Base-by-base conservation (phyloP, 2,329 filamentous ascomycete species). In the Epichloe baconii region DNA sequence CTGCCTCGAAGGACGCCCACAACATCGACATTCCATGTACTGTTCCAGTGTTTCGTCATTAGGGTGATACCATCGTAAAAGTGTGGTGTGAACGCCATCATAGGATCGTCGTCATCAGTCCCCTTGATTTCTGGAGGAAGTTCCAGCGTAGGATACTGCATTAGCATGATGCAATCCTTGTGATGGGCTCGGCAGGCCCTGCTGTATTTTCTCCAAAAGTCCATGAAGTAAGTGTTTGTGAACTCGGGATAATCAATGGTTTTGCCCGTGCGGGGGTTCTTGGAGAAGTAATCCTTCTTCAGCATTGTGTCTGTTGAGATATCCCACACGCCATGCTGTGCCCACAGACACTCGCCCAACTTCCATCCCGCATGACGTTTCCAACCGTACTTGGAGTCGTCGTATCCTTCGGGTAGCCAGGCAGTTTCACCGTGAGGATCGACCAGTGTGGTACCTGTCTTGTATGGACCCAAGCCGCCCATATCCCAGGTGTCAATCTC, bases 21-120 rank as follows among this genome's bases (percentile, higher is more conserved):
- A 4, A 98, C 88, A 64, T 98, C 93, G 7, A 98, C 86, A 59
- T 98, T 98, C 86, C 93, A 98, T 15, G 85, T 82, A 40, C 90
- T 85, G 64, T 97, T 98, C 93, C 93, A 98, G 66, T 95, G 95
- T 70, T 98, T 98, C 12, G 88, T 97, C 78, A 98, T 86, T 4
- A 98, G 75, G 0, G 93, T 98, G 51, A 98, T 85, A 11, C 93
- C 93, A 60, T 98, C 93, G 66, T 98, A 98, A 64, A 88, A 98
- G 68, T 98, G 93, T 2, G 90, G 88, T 10, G 93, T 85, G 65
- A 96, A 97, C 2, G 90, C 86, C 78, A 97, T 85, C 55, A 84
- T 87, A 3, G 82, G 82, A 58, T 98, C 90, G 59, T 97, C 90
- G 62, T 97, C 91, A 31, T 76, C 72, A 0, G 90, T 95, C 12